These are phyloP conservation scores for Venturia asperata DNA, from an alignment of 2,329 filamentous ascomycete genomes.

Conservation along the genomic window DNA sequence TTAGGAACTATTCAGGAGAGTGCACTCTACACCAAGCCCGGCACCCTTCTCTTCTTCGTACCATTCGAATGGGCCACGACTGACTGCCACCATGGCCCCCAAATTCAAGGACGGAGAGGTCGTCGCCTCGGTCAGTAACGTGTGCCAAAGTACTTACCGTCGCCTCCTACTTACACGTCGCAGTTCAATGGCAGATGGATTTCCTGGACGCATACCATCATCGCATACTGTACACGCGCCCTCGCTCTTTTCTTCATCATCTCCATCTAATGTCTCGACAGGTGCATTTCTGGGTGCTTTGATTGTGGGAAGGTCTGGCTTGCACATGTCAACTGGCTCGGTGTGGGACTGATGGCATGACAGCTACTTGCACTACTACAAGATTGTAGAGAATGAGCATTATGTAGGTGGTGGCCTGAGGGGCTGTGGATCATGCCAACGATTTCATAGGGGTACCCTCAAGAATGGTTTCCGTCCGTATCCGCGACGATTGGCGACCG, in stretches of 20 bases:
- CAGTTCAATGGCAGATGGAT: conserved; percentile 83
- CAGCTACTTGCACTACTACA: conserved; percentile 77
- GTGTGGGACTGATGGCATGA: conserved; percentile 1
- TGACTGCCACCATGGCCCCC: conserved; percentile 44
- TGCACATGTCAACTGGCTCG: neutral
- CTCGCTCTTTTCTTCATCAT: neutral
- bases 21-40: neutral
- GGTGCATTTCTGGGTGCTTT: conserved; percentile 83
- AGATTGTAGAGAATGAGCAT: conserved; percentile 96
- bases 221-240: conserved; percentile 61
- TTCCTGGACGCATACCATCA: conserved; percentile 74
- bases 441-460: conserved; percentile 46
- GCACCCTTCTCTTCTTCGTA: conserved; percentile 26
- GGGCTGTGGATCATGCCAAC: conserved; percentile 22
- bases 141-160: neutral
- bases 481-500: conserved; percentile 95
- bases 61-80: conserved; percentile 24
- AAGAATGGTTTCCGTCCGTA: conserved; percentile 96
- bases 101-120: conserved; percentile 57
- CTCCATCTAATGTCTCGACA: conserved; percentile 28
- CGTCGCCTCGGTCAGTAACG: conserved; percentile 48
- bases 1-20: conserved; percentile 10
- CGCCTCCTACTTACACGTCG: conserved; percentile 22
- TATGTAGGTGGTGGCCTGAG: conserved; percentile 45
- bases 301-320: conserved; percentile 55